These are phyloP conservation scores for Penicillium atrosanguineum DNA, from an alignment of 495 filamentous ascomycete genomes.

Conservation along the genomic window DNA sequence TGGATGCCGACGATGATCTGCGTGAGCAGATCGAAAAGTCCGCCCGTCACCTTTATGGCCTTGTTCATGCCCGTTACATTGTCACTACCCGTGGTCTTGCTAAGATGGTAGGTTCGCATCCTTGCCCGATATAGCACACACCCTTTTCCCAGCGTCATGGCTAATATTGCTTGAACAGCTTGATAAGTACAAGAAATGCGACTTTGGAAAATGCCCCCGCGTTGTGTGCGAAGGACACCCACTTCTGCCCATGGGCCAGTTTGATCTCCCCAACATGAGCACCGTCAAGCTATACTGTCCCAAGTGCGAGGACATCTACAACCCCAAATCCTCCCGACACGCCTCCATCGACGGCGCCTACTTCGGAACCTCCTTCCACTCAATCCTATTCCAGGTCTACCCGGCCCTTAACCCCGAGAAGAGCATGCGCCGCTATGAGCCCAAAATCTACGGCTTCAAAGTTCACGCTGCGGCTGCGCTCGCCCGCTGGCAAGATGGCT, in stretches of 20 bases:
- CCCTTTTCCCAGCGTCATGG: neutral
- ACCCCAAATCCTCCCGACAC: constrained; percentile 96
- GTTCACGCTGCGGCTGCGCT: constrained; percentile 88
- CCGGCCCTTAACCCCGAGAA: constrained; percentile 84
- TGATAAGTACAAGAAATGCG: constrained; percentile 97
- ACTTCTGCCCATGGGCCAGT: constrained; percentile 87
- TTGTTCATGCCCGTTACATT: constrained; percentile 96
- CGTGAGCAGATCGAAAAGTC: constrained; percentile 98
- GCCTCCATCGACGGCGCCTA: constrained; percentile 94
- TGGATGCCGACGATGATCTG: constrained; percentile 98
- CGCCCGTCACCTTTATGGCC: constrained; percentile 90
- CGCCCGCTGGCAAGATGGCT: constrained; percentile 82
- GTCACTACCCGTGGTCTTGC: constrained; percentile 90
- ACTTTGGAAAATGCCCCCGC: constrained; percentile 97
- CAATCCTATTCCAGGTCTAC: constrained; percentile 98
- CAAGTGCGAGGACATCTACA: constrained; percentile 97
- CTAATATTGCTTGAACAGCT: constrained; percentile 54
- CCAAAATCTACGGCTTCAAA: constrained; percentile 89
- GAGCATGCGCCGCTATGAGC: constrained; percentile 79
- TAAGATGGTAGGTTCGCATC: constrained; percentile 75
- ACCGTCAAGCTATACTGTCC: constrained; percentile 96
- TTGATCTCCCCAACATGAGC: constrained; percentile 78
- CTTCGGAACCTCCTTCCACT: constrained; percentile 97
- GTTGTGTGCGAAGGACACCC: constrained; percentile 90
- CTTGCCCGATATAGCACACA: too few relatives aligned